Base-by-base conservation (phyloP, 2,329 filamentous ascomycete species). In the Monilinia fructigena region DNA sequence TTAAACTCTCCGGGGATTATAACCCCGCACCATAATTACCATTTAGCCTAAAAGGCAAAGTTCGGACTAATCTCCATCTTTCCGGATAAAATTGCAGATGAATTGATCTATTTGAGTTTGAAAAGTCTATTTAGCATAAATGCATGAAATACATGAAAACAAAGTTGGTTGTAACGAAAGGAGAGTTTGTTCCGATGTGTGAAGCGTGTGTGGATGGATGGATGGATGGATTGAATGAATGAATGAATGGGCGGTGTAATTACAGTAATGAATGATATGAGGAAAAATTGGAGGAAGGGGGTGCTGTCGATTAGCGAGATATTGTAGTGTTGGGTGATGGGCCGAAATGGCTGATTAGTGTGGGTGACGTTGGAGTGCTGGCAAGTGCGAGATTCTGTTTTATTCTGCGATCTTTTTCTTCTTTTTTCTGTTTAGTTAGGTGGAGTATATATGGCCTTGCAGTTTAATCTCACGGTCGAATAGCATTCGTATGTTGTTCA, bases 1-100 rank as follows among this genome's bases (percentile, higher is more conserved):
- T 14, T 47, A 8, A 8, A 2, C 26, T 35, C 40, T 59, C 55
- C 55, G 26, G 55, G 28, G 20, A 59, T 20, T 6, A n/a, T 2
- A 10, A 26, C 16, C 55, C 42, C 56, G 42, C 56, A 35, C 28
- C 31, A 12, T 2, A 12, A 18, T 38, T 60, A 18, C 10, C 31
- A 7, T 60, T 50, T 26, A 60, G 58, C 58, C 58, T 60, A 60
- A 50, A 59, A 38, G 45, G 45, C 1, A 38, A 26, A 18, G 5
- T 12, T 38, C 45, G 58, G 58, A 4, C 16, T 35, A 23, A 11
- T 7, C 0, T 18, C 14, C 8, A 26, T 48, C 18, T 7, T 60
- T 38, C 56, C 45, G 45, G 20, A 26, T 23, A n/a, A 55, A 11
- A 35, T 35, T 23, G 18, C 31, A 35, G 31, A 35, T 35, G 40